phyloP scores from a whole-genome alignment of 164 flowering plant species.

The Berberis thunbergii region DNA sequence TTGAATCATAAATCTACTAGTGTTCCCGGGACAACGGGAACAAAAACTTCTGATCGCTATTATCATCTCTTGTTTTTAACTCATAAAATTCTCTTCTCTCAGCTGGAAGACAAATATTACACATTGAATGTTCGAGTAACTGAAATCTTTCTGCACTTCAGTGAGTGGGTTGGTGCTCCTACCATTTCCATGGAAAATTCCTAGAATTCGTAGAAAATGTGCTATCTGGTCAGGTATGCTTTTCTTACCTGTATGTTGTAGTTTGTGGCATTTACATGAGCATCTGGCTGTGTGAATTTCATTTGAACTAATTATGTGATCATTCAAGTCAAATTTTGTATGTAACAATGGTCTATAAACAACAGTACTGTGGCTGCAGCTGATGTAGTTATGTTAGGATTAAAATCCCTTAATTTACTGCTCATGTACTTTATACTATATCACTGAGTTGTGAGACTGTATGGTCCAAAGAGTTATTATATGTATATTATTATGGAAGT shows the following conservation, averaged over 20 bases:
- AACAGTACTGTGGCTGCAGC: too few relatives aligned
- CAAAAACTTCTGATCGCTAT: background rate
- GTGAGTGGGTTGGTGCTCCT: conserved; percentile 34
- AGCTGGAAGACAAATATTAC: conserved; percentile 56
- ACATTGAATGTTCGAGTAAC: conserved; percentile 46
- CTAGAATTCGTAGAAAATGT: conserved; percentile 43
- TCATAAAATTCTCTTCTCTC: conserved; percentile 20
- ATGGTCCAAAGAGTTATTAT: too few relatives aligned
- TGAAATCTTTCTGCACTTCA: conserved; percentile 48
- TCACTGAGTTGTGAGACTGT: too few relatives aligned
- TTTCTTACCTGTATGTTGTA: background rate
- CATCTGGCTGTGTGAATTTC: background rate
- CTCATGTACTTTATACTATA: too few relatives aligned
- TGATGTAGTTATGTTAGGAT: too few relatives aligned
- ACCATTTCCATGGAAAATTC: conserved; percentile 35
- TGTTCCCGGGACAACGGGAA: background rate
- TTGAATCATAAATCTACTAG: too few relatives aligned
- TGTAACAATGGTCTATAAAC: too few relatives aligned
- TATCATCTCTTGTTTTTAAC: conserved; percentile 1
- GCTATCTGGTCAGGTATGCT: conserved; percentile 53
- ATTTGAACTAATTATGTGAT: too few relatives aligned
- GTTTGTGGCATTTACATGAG: background rate
- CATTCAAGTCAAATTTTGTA: too few relatives aligned
- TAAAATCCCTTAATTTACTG: too few relatives aligned
- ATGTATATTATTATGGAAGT: too few relatives aligned